Evolutionary conservation across 495 filamentous ascomycete genomes (phyloP).

Genomic region (Corynascus novoguineensis): DNA sequence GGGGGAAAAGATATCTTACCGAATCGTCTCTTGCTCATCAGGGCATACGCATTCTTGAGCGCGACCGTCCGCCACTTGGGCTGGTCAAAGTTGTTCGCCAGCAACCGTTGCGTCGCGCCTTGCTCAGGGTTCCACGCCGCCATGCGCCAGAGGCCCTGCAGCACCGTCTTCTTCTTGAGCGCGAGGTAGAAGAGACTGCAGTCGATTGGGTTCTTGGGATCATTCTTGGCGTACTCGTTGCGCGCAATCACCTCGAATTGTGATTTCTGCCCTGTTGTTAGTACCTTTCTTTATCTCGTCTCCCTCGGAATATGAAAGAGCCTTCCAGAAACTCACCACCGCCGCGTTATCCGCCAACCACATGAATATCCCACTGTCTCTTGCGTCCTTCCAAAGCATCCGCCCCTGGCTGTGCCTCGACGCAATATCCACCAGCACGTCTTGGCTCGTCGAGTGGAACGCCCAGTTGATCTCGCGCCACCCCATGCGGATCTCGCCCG

Average conservation of each 20-base stretch:
- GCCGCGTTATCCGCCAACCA: slow-evolving; percentile 77
- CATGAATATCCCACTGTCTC: slow-evolving; percentile 89
- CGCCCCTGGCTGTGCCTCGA: slow-evolving; percentile 69
- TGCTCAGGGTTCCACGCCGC: slow-evolving; percentile 88
- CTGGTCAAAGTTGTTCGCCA: slow-evolving; percentile 84
- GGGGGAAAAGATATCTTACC: slow-evolving; percentile 44
- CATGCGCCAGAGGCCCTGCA: slow-evolving; percentile 94
- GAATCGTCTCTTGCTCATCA: slow-evolving; percentile 86
- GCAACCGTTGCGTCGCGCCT: slow-evolving; percentile 62
- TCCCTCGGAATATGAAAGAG: neutral
- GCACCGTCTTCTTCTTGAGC: slow-evolving; percentile 81
- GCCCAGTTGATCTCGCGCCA: slow-evolving; percentile 97
- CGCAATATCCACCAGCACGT: slow-evolving; percentile 87
- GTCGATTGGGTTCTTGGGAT: slow-evolving; percentile 87
- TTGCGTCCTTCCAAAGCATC: slow-evolving; percentile 76
- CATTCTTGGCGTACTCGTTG: slow-evolving; percentile 85
- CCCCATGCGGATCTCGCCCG: slow-evolving; percentile 63
- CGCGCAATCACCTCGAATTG: slow-evolving; percentile 88
- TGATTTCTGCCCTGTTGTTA: slow-evolving; percentile 46
- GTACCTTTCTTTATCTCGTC: neutral
- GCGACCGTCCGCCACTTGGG: slow-evolving; percentile 84
- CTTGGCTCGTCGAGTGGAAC: slow-evolving; percentile 84
- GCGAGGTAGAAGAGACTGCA: slow-evolving; percentile 91
- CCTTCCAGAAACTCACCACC: slow-evolving; percentile 60
- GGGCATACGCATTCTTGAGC: slow-evolving; percentile 94